phyloP scores from a whole-genome alignment of 1,284 basidiomycete species.

The Moniliophthora roreri region DNA sequence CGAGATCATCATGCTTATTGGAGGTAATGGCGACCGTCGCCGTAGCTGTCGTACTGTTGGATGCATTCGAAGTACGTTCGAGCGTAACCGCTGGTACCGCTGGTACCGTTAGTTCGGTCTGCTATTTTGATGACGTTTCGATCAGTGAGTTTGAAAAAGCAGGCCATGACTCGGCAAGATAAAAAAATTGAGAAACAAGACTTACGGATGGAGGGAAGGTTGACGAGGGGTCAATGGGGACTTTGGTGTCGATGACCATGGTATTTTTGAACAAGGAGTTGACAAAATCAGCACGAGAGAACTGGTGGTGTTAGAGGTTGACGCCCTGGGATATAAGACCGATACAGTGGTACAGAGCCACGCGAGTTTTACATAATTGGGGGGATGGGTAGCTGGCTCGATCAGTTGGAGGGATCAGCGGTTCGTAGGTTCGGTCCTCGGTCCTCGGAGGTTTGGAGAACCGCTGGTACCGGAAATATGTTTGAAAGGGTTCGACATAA shows the following conservation, averaged over 20 bases:
- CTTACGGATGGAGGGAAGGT: constrained; percentile 21
- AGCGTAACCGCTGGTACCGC: constrained; percentile 20
- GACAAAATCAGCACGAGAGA: neutral
- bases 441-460: too few species aligned
- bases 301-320: neutral
- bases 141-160: neutral
- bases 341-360: too few species aligned
- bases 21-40: too few species aligned
- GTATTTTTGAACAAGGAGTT: constrained; percentile 16
- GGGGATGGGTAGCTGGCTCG: too few species aligned
- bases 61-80: constrained; percentile 43
- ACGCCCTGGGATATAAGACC: too few species aligned
- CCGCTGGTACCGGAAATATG: too few species aligned
- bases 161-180: neutral
- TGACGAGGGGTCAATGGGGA: constrained; percentile 25
- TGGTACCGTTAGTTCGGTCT: constrained; percentile 44
- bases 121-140: constrained; percentile 2
- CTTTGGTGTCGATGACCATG: constrained; percentile 32
- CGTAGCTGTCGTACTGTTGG: constrained; percentile 27
- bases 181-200: constrained; percentile 6
- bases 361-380: too few species aligned
- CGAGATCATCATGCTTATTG: constrained; percentile 10
- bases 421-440: too few species aligned
- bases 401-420: too few species aligned
- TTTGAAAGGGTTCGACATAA: too few species aligned